Conservation (phyloP, 2,329 filamentous ascomycete species). For the Metarhizium robertsii region DNA sequence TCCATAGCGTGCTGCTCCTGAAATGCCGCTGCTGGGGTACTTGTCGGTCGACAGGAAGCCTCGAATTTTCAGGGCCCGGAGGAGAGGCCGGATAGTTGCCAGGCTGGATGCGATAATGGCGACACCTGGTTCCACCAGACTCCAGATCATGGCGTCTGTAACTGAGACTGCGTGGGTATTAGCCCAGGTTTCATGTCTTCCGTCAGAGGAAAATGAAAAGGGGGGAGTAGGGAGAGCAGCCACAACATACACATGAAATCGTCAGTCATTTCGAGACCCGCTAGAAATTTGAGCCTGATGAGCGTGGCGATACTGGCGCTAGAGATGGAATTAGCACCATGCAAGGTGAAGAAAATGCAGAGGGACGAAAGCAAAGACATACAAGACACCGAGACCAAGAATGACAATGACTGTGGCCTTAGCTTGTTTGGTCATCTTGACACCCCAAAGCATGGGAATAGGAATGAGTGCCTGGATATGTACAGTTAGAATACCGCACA, state of each 20-base stretch:
- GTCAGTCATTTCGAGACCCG: slow-evolving; percentile 31
- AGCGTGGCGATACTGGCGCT: slow-evolving; percentile 46
- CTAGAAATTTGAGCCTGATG: slow-evolving; percentile 38
- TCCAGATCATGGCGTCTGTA: slow-evolving; percentile 47
- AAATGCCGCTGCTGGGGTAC: slow-evolving; percentile 22
- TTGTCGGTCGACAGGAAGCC: slow-evolving; percentile 35
- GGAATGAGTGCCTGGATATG: slow-evolving; percentile 35
- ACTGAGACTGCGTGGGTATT: slow-evolving; percentile 28
- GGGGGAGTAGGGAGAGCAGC: background rate
- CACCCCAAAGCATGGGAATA: slow-evolving; percentile 44
- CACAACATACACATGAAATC: slow-evolving; percentile 38
- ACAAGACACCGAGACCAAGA: slow-evolving; percentile 39
- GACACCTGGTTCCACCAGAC: slow-evolving; percentile 45
- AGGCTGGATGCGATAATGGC: slow-evolving; percentile 45
- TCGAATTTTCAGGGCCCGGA: slow-evolving; percentile 35
- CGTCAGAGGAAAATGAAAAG: background rate
- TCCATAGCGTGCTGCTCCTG: slow-evolving; percentile 15
- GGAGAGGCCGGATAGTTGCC: slow-evolving; percentile 44
- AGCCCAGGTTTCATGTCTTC: slow-evolving; percentile 4
- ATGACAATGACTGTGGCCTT: slow-evolving; percentile 42
- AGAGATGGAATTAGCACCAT: slow-evolving; percentile 7
- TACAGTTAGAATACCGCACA: background rate
- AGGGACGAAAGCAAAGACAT: slow-evolving; percentile 12
- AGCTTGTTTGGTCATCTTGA: slow-evolving; percentile 42
- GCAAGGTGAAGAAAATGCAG: slow-evolving; percentile 9